Evolutionary conservation across 2,329 filamentous ascomycete genomes (phyloP), one percentile per base, ranked within the genome.

Genomic region (Daldinia sp.): DNA sequence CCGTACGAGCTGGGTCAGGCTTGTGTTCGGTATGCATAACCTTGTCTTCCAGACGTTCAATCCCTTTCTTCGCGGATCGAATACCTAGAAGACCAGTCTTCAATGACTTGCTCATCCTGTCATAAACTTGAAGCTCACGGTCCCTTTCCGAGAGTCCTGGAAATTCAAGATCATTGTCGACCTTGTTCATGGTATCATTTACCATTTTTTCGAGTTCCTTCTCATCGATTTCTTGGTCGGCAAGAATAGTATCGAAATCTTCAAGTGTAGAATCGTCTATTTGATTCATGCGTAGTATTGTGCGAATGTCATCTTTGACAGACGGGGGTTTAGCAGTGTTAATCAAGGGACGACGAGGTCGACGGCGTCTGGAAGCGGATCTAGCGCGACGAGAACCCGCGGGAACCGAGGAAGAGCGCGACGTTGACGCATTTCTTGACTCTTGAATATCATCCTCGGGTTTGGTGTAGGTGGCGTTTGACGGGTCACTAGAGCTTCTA

Each of bases 201-300:
- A 77, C 72, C 54, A 77, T 73, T 53, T 74, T 60, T 61, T 78
- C 69, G 3, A 74, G 70, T 53, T 77, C 74, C 26, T 74, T 69
- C 26, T 75, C 73, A 39, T 77, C 71, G 44, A 76, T 69, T 63
- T 79, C 80, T 57, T 78, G 78, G n/a, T 79, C 79, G 33, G 77
- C 75, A 28, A 88, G 74, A 42, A 88, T 78, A 30, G 85, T 83
- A 63, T 86, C 86, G 33, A 89, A 79, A 67, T 89, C 85, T 54
- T 89, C 87, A n/a, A 88, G 76, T 0, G 87, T 89, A 0, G 86
- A 87, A 72, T 89, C 87, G 18, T 89, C 87, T 28, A 88, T 84
- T 60, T 88, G 82, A 72, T 88, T 83, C 50, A 78, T 79, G 15
- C 81, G 81, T 68, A 87, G 82, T 51, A 89, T 84, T 57, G 86